phyloP scores from a whole-genome alignment of 352 stramenopile species.

The Globisporangium orthogonon region DNA sequence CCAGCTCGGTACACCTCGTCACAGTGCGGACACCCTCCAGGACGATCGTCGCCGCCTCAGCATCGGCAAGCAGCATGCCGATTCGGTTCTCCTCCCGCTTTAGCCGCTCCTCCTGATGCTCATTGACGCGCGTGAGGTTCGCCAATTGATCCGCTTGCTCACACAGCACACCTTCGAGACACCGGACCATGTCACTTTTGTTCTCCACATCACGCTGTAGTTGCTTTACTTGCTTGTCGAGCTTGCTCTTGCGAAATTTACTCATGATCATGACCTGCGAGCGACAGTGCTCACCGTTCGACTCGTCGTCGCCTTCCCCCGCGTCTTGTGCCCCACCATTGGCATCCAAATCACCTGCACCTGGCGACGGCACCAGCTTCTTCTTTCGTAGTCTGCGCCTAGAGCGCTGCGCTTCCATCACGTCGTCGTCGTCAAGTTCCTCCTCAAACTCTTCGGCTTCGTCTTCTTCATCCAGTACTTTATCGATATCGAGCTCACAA shows the following conservation, averaged over 20 bases:
- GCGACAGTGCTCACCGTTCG: background rate
- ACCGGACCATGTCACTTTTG: conserved; percentile 37
- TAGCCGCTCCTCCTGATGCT: conserved; percentile 33
- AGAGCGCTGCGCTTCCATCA: conserved; percentile 20
- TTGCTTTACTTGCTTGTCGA: conserved; percentile 56
- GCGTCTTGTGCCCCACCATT: background rate
- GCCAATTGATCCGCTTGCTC: conserved; percentile 44
- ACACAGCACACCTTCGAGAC: conserved; percentile 48
- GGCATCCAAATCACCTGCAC: background rate
- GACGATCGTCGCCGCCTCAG: conserved; percentile 26
- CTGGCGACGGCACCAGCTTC: conserved; percentile 7
- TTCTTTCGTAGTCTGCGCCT: conserved; percentile 16
- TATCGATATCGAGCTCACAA: conserved; percentile 33
- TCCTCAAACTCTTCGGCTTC: conserved; percentile 54
- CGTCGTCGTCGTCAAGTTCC: conserved; percentile 50
- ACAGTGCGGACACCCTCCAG: conserved; percentile 16
- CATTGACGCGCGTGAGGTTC: conserved; percentile 30
- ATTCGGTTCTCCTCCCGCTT: conserved; percentile 40
- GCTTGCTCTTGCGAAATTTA: conserved; percentile 57
- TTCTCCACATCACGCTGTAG: conserved; percentile 40
- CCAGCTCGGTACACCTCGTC: conserved; percentile 16
- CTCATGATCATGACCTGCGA: conserved; percentile 52
- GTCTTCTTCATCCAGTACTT: conserved; percentile 57
- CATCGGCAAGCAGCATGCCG: conserved; percentile 39
- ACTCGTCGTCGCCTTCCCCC: conserved; percentile 5